phyloP scores from a whole-genome alignment of 495 filamentous ascomycete genomes.

The Elasticomyces elasticus region DNA sequence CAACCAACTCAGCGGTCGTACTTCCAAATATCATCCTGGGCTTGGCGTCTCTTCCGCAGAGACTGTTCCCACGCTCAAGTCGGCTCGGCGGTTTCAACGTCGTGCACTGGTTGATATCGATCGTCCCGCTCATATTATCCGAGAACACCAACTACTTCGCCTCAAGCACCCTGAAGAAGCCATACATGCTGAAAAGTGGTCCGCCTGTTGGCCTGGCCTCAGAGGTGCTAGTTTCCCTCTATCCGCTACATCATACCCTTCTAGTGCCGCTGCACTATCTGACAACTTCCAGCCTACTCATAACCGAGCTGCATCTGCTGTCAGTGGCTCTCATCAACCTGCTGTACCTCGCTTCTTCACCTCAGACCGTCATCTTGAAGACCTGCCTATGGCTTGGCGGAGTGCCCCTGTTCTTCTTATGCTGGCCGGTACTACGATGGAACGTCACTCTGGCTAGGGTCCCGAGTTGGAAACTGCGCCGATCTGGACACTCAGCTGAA shows the following conservation, averaged over 20 bases:
- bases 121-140: conserved; percentile 48
- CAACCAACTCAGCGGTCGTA: conserved; percentile 44
- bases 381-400: conserved; percentile 82
- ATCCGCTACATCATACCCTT: conserved; percentile 77
- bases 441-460: conserved; percentile 77
- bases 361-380: conserved; percentile 75
- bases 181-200: conserved; percentile 21
- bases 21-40: conserved; percentile 73
- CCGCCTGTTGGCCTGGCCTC: conserved; percentile 33
- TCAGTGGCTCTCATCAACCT: conserved; percentile 76
- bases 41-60: conserved; percentile 63
- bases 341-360: conserved; percentile 63
- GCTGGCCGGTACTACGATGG: conserved; percentile 70
- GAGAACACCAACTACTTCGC: conserved; percentile 30
- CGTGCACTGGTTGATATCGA: conserved; percentile 64
- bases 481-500: conserved; percentile 38
- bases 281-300: conserved; percentile 75
- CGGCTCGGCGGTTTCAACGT: conserved; percentile 40
- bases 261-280: conserved; percentile 63
- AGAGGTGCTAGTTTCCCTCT: conserved; percentile 61
- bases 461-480: conserved; percentile 80
- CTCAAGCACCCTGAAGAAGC: conserved; percentile 14
- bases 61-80: conserved; percentile 55
- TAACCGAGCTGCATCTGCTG: conserved; percentile 78
- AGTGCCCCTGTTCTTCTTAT: conserved; percentile 60